phyloP scores from a whole-genome alignment of 2,329 filamentous ascomycete genomes.

The Myotisia sp. region DNA sequence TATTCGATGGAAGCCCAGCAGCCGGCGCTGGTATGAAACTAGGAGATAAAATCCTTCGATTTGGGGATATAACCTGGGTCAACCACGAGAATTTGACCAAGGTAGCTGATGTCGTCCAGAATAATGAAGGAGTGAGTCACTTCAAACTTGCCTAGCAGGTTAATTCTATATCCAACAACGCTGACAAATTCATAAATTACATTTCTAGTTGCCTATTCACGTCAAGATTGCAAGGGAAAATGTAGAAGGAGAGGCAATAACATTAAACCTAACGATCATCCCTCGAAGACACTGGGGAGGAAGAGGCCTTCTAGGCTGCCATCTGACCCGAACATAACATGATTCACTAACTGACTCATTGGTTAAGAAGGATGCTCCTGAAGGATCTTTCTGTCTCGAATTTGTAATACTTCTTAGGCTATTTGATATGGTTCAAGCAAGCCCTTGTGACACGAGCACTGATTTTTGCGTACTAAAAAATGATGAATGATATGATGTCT shows the following conservation, averaged over 20 bases:
- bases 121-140: conserved; percentile 71
- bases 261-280: conserved; percentile 57
- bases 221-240: conserved; percentile 48
- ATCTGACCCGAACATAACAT: conserved; percentile 66
- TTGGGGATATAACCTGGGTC: conserved; percentile 67
- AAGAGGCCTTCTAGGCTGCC: conserved; percentile 75
- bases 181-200: conserved; percentile 9
- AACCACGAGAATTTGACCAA: conserved; percentile 79
- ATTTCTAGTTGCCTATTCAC: conserved; percentile 48
- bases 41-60: conserved; percentile 69
- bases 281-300: conserved; percentile 80
- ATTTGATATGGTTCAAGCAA: too few species aligned
- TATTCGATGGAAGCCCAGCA: conserved; percentile 66
- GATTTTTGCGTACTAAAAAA: too few species aligned
- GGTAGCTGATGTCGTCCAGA: conserved; percentile 78
- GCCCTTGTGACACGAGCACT: too few species aligned
- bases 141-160: neutral
- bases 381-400: too few species aligned
- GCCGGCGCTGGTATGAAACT: conserved; percentile 63
- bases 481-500: too few species aligned
- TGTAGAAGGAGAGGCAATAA: conserved; percentile 31
- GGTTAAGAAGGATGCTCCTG: too few species aligned
- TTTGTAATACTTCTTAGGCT: too few species aligned
- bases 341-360: conserved; percentile 9
- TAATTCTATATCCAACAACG: too few species aligned